Conservation (phyloP, 768 basidiomycete species). For the Arthromyces matolae region DNA sequence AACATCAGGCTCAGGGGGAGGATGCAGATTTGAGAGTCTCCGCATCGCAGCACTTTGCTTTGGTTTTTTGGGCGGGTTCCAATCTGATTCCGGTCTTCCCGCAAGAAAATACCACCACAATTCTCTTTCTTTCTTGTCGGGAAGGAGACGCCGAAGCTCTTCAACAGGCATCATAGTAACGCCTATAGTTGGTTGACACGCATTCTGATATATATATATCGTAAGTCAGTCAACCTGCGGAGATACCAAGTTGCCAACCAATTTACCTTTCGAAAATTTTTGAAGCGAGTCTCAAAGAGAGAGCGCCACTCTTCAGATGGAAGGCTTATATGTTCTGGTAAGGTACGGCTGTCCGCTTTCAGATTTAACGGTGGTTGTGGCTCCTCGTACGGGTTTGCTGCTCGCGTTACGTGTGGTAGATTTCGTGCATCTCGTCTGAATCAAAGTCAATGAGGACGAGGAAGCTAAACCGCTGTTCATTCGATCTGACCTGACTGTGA, state of each 20-base stretch:
- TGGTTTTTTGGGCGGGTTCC: slow-evolving; percentile 52
- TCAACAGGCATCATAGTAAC: slow-evolving; percentile 32
- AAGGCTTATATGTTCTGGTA: slow-evolving; percentile 33
- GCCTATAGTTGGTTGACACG: slow-evolving; percentile 56
- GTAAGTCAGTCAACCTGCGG: slow-evolving; percentile 8
- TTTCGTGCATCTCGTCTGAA: slow-evolving; percentile 65
- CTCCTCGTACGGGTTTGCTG: slow-evolving; percentile 67
- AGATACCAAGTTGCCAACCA: neutral
- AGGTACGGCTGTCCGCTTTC: slow-evolving; percentile 18
- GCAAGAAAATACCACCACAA: slow-evolving; percentile 77
- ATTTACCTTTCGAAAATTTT: slow-evolving; percentile 61
- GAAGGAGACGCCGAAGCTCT: slow-evolving; percentile 40
- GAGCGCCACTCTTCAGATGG: slow-evolving; percentile 69
- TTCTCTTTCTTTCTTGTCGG: slow-evolving; percentile 70
- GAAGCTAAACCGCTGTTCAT: neutral
- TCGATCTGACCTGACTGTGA: slow-evolving; percentile 74
- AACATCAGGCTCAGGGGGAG: slow-evolving; percentile 22
- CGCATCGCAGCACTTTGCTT: slow-evolving; percentile 26
- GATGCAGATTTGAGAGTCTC: slow-evolving; percentile 25
- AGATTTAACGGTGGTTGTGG: slow-evolving; percentile 23
- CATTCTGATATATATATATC: too few species aligned
- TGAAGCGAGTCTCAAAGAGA: slow-evolving; percentile 54
- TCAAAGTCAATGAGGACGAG: slow-evolving; percentile 1
- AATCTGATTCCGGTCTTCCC: slow-evolving; percentile 64
- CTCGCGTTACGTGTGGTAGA: slow-evolving; percentile 64